phyloP scores from a whole-genome alignment of 768 basidiomycete genomes.

The Mycena olivaceomarginata region DNA sequence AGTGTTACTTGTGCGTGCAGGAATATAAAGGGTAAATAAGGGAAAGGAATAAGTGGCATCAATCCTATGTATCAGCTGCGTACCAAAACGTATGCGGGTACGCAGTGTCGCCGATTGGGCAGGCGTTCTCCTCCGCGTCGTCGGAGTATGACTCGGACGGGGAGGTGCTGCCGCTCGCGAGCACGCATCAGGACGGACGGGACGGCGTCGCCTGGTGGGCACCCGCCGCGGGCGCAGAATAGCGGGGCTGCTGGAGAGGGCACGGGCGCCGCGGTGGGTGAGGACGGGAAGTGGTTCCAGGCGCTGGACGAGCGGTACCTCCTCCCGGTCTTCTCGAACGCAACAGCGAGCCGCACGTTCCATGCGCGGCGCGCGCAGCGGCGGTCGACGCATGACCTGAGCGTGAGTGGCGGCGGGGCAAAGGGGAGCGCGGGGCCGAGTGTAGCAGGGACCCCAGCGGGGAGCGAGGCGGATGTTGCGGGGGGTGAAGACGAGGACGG shows the following conservation, averaged over 20 bases:
- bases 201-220: conserved; percentile 29
- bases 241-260: conserved; percentile 25
- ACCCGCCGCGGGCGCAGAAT: conserved; percentile 45
- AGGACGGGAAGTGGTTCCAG: conserved; percentile 97
- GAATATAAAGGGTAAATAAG: too few relatives aligned
- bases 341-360: conserved; percentile 91
- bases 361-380: conserved; percentile 82
- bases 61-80: too few relatives aligned
- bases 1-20: too few relatives aligned
- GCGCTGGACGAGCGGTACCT: conserved; percentile 95
- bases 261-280: conserved; percentile 55
- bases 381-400: conserved; percentile 51
- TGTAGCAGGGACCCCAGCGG: conserved; percentile 54
- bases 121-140: conserved; percentile 81
- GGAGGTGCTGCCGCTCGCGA: conserved; percentile 87
- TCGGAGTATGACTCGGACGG: conserved; percentile 87
- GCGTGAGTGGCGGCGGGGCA: conserved; percentile 53
- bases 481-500: conserved; percentile 41
- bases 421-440: conserved; percentile 46
- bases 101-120: conserved; percentile 48
- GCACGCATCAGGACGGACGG: conserved; percentile 60
- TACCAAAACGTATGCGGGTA: neutral
- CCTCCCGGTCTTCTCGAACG: conserved; percentile 94
- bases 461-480: conserved; percentile 59
- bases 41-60: too few relatives aligned